A percentile compares a stretch with the other conserved stretches of the same genome.
phyloP scores from a whole-genome alignment of 106 monocot genomes.

The Apostasia ramifera region DNA sequence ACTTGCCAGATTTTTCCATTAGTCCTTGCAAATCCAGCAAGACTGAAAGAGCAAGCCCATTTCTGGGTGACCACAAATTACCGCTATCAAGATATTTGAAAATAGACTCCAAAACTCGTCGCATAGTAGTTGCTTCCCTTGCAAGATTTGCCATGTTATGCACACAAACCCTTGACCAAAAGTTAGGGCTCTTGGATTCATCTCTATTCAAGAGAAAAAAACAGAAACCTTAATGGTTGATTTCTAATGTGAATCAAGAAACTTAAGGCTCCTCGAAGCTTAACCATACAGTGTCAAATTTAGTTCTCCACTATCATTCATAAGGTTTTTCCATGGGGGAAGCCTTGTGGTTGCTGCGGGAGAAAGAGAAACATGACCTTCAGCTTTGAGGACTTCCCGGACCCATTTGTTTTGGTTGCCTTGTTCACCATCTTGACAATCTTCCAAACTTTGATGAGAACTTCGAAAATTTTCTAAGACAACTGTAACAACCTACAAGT shows the following conservation, averaged over 20 bases:
- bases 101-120: constrained; percentile 68
- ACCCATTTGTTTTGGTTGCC: constrained; percentile 46
- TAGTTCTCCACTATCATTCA: constrained; percentile 49
- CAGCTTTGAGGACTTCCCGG: constrained; percentile 68
- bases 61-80: constrained; percentile 56
- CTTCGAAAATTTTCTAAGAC: constrained; percentile 74
- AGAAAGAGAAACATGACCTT: constrained; percentile 43
- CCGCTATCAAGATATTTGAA: constrained; percentile 82
- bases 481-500: constrained; percentile 67
- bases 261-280: background rate
- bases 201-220: constrained; percentile 36
- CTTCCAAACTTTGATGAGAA: constrained; percentile 30
- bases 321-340: constrained; percentile 74
- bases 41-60: constrained; percentile 63
- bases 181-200: constrained; percentile 51
- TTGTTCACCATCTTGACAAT: constrained; percentile 21
- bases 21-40: constrained; percentile 58
- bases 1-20: constrained; percentile 75
- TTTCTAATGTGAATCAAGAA: constrained; percentile 3
- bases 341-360: constrained; percentile 28
- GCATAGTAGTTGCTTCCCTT: constrained; percentile 81
- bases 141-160: constrained; percentile 88
- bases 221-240: background rate
- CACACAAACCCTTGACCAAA: constrained; percentile 89
- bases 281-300: constrained; percentile 49